Evolutionary conservation across 2,329 filamentous ascomycete genomes (phyloP).

Genomic region (Cyanodermella asteris): DNA sequence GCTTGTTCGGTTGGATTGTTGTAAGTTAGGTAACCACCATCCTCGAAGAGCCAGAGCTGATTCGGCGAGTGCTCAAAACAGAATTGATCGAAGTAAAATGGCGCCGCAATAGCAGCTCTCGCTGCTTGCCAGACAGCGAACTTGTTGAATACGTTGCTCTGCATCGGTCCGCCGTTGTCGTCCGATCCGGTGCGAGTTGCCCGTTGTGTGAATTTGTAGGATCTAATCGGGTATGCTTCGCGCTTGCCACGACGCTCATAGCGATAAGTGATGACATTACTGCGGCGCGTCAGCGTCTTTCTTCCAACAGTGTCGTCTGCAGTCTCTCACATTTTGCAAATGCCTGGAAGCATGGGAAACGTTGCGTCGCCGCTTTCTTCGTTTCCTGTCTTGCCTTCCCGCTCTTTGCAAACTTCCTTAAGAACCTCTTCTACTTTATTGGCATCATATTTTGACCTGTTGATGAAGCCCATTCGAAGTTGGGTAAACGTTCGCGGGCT

Average conservation of each 20-base stretch:
- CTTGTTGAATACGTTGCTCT: background rate
- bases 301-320: background rate
- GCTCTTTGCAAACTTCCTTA: slow-evolving; percentile 1
- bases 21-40: slow-evolving; percentile 4
- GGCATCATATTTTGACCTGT: slow-evolving; percentile 5
- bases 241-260: no score
- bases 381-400: background rate
- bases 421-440: slow-evolving; percentile 1
- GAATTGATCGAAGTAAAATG: slow-evolving; percentile 6
- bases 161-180: background rate
- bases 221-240: slow-evolving; percentile 4
- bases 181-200: background rate
- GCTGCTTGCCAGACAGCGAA: slow-evolving; percentile 7
- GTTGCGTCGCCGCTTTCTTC: background rate
- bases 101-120: slow-evolving; percentile 6
- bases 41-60: background rate
- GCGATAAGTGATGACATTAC: no score
- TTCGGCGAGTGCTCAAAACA: background rate
- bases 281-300: background rate
- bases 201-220: slow-evolving; percentile 2
- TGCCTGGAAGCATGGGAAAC: slow-evolving; percentile 1
- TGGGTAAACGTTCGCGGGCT: slow-evolving; percentile 2
- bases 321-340: slow-evolving; percentile 5
- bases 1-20: slow-evolving; percentile 6
- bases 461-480: background rate